Conservation (phyloP, 768 basidiomycete genomes). For the Grammothele lineata region DNA sequence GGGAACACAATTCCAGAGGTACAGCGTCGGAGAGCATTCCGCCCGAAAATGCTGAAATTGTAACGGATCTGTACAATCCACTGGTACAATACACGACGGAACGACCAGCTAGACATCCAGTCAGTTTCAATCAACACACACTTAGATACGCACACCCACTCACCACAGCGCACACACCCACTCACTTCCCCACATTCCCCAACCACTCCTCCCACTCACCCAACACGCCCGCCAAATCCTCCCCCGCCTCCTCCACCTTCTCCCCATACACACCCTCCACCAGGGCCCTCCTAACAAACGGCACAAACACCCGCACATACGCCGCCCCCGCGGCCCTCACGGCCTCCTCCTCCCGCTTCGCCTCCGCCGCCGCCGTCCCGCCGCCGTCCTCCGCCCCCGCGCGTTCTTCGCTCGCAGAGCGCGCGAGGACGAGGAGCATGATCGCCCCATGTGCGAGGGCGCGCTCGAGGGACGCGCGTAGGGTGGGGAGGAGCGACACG, state of each 20-base stretch:
- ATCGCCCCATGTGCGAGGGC: conserved; percentile 44
- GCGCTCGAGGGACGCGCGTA: conserved; percentile 47
- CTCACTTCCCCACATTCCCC: not conserved
- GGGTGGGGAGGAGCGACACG: conserved; percentile 45
- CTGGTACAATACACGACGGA: no score
- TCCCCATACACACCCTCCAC: conserved; percentile 71
- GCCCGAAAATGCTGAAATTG: no score
- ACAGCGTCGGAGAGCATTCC: no score
- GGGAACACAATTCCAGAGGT: no score
- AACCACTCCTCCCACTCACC: conserved; percentile 1
- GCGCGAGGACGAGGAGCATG: conserved; percentile 43
- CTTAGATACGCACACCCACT: no score
- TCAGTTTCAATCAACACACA: no score
- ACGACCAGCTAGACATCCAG: no score
- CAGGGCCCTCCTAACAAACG: conserved; percentile 65
- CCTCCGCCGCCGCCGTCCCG: conserved; percentile 21
- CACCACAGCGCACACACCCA: no score
- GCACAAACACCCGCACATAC: conserved; percentile 60
- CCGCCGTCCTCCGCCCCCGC: not conserved
- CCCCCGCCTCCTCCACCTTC: conserved; percentile 6
- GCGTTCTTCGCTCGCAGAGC: conserved; percentile 3
- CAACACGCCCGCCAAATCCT: conserved; percentile 6
- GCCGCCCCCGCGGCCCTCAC: conserved; percentile 47
- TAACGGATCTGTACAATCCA: no score
- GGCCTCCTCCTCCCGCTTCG: conserved; percentile 30